These are phyloP conservation scores for Candida krabiensis DNA, from an alignment of 805 yeast genomes.

Conservation along the genomic window DNA sequence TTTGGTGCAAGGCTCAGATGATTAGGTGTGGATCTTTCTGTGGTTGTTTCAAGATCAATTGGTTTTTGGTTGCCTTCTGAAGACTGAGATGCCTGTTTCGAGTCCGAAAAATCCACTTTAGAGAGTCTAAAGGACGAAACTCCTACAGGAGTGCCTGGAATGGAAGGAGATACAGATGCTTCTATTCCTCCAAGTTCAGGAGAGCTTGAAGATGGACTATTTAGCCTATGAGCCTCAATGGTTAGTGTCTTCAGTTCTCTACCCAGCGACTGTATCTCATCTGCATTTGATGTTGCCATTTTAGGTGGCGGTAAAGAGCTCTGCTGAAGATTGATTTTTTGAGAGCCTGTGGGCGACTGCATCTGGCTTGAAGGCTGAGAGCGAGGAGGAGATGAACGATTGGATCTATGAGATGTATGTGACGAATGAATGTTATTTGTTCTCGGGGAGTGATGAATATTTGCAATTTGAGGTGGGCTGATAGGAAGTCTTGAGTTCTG, in stretches of 20 bases:
- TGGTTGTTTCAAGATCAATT: slow-evolving; percentile 5
- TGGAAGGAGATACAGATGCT: slow-evolving; percentile 2
- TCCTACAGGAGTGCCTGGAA: slow-evolving; percentile 16
- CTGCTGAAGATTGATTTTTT: background rate
- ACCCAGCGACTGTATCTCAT: background rate
- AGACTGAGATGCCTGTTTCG: background rate
- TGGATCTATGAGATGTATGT: too few relatives aligned
- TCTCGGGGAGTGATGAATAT: too few relatives aligned
- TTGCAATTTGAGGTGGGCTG: too few relatives aligned
- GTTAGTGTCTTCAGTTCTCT: background rate
- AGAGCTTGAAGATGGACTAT: background rate
- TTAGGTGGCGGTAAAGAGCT: background rate
- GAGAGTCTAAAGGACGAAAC: background rate
- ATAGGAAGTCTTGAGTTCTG: too few relatives aligned
- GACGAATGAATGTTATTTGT: too few relatives aligned
- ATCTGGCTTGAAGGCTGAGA: too few relatives aligned
- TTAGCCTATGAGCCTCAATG: background rate
- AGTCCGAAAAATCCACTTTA: background rate
- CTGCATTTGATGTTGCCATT: background rate
- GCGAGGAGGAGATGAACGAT: too few relatives aligned
- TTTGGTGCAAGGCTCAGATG: slow-evolving; percentile 12
- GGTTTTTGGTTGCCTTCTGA: background rate
- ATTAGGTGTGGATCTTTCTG: slow-evolving; percentile 12
- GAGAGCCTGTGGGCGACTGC: too few relatives aligned
- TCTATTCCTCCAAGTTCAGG: background rate